Conservation (phyloP, 2,329 filamentous ascomycete genomes). For the Magnaporthiopsis poae region DNA sequence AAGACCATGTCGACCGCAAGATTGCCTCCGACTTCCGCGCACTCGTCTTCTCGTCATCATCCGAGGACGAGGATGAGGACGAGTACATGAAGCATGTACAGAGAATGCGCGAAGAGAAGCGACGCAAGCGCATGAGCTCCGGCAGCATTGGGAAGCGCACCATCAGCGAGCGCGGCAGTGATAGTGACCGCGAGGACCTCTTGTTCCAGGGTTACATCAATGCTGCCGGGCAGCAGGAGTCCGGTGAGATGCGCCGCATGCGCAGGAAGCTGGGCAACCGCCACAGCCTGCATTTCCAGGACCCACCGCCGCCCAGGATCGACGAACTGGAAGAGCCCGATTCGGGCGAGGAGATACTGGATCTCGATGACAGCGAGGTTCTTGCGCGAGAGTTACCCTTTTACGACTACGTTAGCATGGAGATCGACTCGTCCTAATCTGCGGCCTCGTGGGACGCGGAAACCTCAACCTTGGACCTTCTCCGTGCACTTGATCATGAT, state of each 20-base stretch:
- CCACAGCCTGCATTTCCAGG: slow-evolving; percentile 38
- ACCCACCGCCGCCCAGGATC: slow-evolving; percentile 40
- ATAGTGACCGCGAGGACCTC: slow-evolving; percentile 33
- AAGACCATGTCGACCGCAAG: slow-evolving; percentile 24
- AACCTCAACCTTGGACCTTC: neutral
- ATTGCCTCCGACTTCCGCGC: slow-evolving; percentile 36
- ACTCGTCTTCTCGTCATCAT: slow-evolving; percentile 32
- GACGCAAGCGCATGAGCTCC: slow-evolving; percentile 37
- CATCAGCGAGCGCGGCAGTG: slow-evolving; percentile 42
- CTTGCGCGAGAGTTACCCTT: slow-evolving; percentile 41
- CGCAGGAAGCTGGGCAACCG: slow-evolving; percentile 36
- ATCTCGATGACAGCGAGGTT: slow-evolving; percentile 26
- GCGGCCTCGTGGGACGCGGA: neutral
- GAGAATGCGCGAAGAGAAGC: slow-evolving; percentile 28
- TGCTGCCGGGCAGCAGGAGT: slow-evolving; percentile 10
- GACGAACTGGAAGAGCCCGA: slow-evolving; percentile 45
- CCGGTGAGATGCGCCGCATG: slow-evolving; percentile 32
- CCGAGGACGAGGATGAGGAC: slow-evolving; percentile 29
- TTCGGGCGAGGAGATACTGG: slow-evolving; percentile 31
- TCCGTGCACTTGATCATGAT: neutral
- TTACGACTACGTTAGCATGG: slow-evolving; percentile 43
- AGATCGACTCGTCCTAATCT: slow-evolving; percentile 32
- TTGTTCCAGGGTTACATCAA: slow-evolving; percentile 25
- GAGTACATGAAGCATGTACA: slow-evolving; percentile 19
- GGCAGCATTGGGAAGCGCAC: slow-evolving; percentile 47